These are phyloP conservation scores for Crataegus laevigata DNA, from an alignment of 306 rosid species.

Conservation along the genomic window DNA sequence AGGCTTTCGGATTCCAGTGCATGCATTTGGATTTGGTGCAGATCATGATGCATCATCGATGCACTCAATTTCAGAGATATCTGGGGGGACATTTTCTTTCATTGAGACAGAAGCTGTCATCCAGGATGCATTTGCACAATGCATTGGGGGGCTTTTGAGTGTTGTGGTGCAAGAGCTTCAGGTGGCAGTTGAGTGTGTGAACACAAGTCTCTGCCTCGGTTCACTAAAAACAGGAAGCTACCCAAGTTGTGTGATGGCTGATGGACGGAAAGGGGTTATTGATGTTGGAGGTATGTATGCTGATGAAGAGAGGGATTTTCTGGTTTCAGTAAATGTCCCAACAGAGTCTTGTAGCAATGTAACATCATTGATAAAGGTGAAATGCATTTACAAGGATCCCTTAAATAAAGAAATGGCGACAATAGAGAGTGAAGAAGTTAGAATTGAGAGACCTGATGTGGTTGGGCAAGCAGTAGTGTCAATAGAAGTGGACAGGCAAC, in stretches of 20 bases:
- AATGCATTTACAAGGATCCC: slow-evolving; percentile 73
- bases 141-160: slow-evolving; percentile 94
- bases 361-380: slow-evolving; percentile 71
- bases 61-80: slow-evolving; percentile 91
- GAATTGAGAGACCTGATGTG: slow-evolving; percentile 52
- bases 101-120: slow-evolving; percentile 86
- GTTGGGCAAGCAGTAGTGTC: slow-evolving; percentile 54
- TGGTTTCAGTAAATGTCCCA: slow-evolving; percentile 72
- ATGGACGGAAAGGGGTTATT: slow-evolving; percentile 52
- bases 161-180: slow-evolving; percentile 88
- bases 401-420: slow-evolving; percentile 52
- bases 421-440: slow-evolving; percentile 64
- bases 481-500: slow-evolving; percentile 85
- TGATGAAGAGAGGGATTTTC: slow-evolving; percentile 94
- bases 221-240: slow-evolving; percentile 88
- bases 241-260: slow-evolving; percentile 51
- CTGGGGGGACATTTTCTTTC: slow-evolving; percentile 97
- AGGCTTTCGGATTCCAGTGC: slow-evolving; percentile 89
- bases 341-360: slow-evolving; percentile 33
- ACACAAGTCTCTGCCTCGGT: slow-evolving; percentile 36
- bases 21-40: slow-evolving; percentile 87
- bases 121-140: slow-evolving; percentile 98
- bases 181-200: slow-evolving; percentile 64
- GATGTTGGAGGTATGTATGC: slow-evolving; percentile 92
- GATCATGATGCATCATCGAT: slow-evolving; percentile 91